Percentiles rank a stretch among this genome's conserved stretches.
Conservation (phyloP, 192 early-diverging fungal genomes). For the Umbelopsis ramanniana region DNA sequence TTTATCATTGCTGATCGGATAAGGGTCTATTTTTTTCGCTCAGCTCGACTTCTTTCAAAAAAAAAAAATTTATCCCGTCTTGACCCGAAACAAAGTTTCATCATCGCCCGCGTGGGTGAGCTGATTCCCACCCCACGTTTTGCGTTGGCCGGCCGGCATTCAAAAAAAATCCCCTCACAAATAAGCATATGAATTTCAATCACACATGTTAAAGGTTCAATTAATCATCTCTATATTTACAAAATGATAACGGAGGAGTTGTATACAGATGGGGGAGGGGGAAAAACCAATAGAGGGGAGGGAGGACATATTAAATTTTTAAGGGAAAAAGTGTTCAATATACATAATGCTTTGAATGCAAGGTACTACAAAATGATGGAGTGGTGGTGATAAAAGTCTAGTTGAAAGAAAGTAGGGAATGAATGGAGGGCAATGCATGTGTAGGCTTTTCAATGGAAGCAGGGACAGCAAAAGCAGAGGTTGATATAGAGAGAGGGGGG, state of each 20-base stretch:
- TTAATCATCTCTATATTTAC: conserved; percentile 1
- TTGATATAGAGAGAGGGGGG: conserved; percentile 38
- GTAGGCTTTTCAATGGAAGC: not conserved
- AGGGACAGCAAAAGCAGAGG: conserved; percentile 20
- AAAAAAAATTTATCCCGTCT: conserved; percentile 12
- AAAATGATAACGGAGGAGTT: not conserved
- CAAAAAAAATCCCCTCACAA: not conserved
- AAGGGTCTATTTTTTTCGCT: not conserved
- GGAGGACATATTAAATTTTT: conserved; percentile 3
- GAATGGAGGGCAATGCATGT: conserved; percentile 25
- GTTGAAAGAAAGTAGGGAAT: conserved; percentile 26
- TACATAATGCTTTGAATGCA: not conserved
- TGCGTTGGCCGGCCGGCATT: not conserved
- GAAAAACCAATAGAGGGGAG: too few species aligned
- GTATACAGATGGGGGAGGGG: not conserved
- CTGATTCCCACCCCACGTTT: conserved; percentile 24
- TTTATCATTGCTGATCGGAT: not conserved
- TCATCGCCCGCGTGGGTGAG: conserved; percentile 2
- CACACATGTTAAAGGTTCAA: not conserved
- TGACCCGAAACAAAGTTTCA: conserved; percentile 18
- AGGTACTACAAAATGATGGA: not conserved
- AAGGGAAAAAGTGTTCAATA: not conserved
- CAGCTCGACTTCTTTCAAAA: not conserved
- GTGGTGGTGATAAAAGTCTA: not conserved
- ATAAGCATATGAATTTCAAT: not conserved